Percentiles rank a stretch among this genome's conserved stretches.
Evolutionary conservation across 331 rosid species (phyloP).

Genomic region (Dryas integrifolia): DNA sequence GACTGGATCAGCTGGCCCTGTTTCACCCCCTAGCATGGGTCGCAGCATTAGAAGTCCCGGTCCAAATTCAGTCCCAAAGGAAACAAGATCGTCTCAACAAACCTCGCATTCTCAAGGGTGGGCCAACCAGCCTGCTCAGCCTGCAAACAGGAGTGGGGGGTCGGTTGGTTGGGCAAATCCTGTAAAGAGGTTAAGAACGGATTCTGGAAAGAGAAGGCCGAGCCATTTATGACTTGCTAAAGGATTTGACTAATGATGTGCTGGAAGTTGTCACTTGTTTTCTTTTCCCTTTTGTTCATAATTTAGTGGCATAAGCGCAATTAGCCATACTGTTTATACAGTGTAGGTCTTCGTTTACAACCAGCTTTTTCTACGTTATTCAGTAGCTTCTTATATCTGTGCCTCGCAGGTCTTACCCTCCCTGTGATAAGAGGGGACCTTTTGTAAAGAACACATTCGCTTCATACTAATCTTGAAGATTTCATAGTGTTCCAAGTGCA

Average conservation of each 20-base stretch:
- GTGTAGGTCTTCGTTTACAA: slow-evolving; percentile 33
- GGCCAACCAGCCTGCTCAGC: slow-evolving; percentile 61
- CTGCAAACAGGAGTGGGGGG: slow-evolving; percentile 51
- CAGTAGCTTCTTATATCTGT: slow-evolving; percentile 29
- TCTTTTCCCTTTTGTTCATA: slow-evolving; percentile 29
- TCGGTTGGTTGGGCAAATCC: slow-evolving; percentile 94
- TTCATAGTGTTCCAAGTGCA: neutral
- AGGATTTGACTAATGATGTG: slow-evolving; percentile 34
- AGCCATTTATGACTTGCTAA: slow-evolving; percentile 56
- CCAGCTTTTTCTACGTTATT: slow-evolving; percentile 28
- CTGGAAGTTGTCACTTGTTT: slow-evolving; percentile 10
- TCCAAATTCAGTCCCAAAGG: slow-evolving; percentile 52
- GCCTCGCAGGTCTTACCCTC: slow-evolving; percentile 32
- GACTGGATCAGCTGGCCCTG: slow-evolving; percentile 65
- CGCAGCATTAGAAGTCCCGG: slow-evolving; percentile 67
- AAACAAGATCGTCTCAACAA: slow-evolving; percentile 58
- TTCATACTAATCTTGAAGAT: slow-evolving; percentile 19
- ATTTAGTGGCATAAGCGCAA: slow-evolving; percentile 43
- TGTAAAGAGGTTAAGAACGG: slow-evolving; percentile 87
- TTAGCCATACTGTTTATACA: slow-evolving; percentile 47
- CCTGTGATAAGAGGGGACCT: slow-evolving; percentile 32
- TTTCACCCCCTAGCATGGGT: slow-evolving; percentile 64
- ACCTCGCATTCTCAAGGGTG: slow-evolving; percentile 57
- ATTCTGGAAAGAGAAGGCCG: slow-evolving; percentile 95
- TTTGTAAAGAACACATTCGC: slow-evolving; percentile 40